Evolutionary conservation across 2,329 filamentous ascomycete genomes (phyloP), one percentile per base, ranked within the genome.

Genomic region (Podosphaera fusca): DNA sequence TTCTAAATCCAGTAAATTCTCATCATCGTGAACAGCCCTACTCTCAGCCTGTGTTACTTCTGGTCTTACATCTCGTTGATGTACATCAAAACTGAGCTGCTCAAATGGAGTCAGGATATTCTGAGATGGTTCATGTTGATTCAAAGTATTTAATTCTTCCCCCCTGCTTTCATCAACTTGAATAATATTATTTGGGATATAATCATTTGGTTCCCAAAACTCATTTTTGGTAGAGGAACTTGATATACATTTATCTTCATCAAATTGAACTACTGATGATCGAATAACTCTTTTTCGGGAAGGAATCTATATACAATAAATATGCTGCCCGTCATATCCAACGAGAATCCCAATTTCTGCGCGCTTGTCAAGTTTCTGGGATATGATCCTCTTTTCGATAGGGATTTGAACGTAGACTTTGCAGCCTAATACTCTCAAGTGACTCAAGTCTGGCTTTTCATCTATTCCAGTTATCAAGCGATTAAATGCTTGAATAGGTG

Each of bases 21-120:
- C 49, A 4, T 51, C 29, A 51, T 34, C 49, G 12, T 31, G 29
- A 31, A 31, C 12, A 31, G 31, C 49, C 29, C 49, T 34, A 51
- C 49, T 51, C 31, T 51, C 21, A 4, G 49, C 51, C 8, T 54
- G 51, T 3, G 35, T 35, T 35, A 6, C 33, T 3, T 29, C 51
- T 14, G 35, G 4, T 54, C n/a, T 34, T 54, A 54, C 33, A 54
- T 54, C 33, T 54, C 2, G 51, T 54, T 38, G 33, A 54, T 38
- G 33, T 54, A 36, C 33, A 38, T 54, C 51, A 54, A 54, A 54
- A 54, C 33, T 54, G 9, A 54, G 51, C 35, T 54, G 51, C 51
- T 54, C 51, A 54, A 54, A 54, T 35, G 51, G 49, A 35, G 33
- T 54, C 9, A 54, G 33, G 3, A 40, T 7, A 54, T 54, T 34